phyloP scores from a whole-genome alignment of 192 early-diverging fungal genomes.

The Umbelopsis sp. region DNA sequence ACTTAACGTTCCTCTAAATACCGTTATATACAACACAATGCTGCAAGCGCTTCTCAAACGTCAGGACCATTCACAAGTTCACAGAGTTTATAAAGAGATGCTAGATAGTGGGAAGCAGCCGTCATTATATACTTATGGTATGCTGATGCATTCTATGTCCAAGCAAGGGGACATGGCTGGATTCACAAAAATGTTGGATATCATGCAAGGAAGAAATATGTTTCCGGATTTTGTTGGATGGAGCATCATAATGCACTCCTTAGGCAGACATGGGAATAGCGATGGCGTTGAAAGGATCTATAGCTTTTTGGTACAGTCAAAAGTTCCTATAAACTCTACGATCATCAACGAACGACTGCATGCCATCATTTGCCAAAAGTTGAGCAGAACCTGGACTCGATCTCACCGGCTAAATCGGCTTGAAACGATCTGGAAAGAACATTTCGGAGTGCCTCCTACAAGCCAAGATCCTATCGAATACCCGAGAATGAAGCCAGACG shows the following conservation, averaged over 20 bases:
- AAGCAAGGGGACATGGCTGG: conserved; percentile 11
- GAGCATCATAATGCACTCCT: conserved; percentile 1
- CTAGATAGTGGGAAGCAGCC: neutral
- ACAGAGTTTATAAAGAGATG: neutral
- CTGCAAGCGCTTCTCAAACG: neutral
- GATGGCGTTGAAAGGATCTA: conserved; percentile 1
- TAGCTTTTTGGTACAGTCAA: neutral
- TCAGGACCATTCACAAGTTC: conserved; percentile 3
- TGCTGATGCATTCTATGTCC: conserved; percentile 12
- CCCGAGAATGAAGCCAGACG: neutral
- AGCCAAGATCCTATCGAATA: neutral
- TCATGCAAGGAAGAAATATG: conserved; percentile 13
- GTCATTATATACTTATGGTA: neutral
- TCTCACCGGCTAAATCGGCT: neutral
- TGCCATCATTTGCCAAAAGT: neutral
- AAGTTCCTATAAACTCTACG: neutral
- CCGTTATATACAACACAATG: neutral
- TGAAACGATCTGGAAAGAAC: neutral
- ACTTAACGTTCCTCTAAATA: neutral
- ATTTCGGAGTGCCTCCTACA: neutral
- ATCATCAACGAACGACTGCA: conserved; percentile 1
- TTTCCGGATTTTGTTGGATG: conserved; percentile 10
- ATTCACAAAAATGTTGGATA: conserved; percentile 1
- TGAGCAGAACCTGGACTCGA: neutral
- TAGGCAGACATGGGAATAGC: conserved; percentile 1